phyloP scores from a whole-genome alignment of 2,329 filamentous ascomycete genomes.

The Aquanectria penicillioides region DNA sequence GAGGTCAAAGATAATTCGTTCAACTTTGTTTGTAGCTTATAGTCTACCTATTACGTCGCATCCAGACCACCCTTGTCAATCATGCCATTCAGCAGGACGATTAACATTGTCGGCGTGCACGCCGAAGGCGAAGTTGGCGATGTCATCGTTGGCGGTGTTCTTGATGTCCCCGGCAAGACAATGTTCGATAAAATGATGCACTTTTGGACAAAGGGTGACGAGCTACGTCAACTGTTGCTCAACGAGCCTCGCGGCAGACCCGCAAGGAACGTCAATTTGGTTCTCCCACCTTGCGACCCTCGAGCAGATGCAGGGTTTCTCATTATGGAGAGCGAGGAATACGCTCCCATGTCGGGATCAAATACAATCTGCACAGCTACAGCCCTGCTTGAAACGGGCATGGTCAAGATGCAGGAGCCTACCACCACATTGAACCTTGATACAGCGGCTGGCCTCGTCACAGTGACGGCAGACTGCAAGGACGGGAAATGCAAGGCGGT shows the following conservation, averaged over 20 bases:
- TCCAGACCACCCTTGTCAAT: too few species aligned
- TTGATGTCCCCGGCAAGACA: constrained; percentile 53
- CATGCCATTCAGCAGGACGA: constrained; percentile 21
- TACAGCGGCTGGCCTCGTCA: constrained; percentile 55
- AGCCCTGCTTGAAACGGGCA: constrained; percentile 58
- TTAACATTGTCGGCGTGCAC: constrained; percentile 49
- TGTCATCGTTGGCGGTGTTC: constrained; percentile 58
- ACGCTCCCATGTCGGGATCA: constrained; percentile 51
- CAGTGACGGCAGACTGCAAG: constrained; percentile 52
- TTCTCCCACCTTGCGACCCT: constrained; percentile 55
- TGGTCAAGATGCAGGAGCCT: constrained; percentile 57
- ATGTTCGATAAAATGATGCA: constrained; percentile 60
- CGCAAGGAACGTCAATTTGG: constrained; percentile 51
- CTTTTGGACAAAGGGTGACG: constrained; percentile 51
- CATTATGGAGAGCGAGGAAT: constrained; percentile 59
- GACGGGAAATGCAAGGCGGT: constrained; percentile 55
- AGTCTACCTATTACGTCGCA: too few species aligned
- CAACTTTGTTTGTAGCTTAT: too few species aligned
- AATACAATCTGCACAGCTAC: constrained; percentile 57
- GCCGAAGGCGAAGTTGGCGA: constrained; percentile 58
- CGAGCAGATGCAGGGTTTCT: constrained; percentile 56
- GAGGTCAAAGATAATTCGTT: too few species aligned
- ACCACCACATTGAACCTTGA: constrained; percentile 53
- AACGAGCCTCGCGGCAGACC: constrained; percentile 58
- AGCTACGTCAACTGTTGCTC: constrained; percentile 53